Conservation (phyloP, 805 yeast genomes). For the Candida rishiriensis region DNA sequence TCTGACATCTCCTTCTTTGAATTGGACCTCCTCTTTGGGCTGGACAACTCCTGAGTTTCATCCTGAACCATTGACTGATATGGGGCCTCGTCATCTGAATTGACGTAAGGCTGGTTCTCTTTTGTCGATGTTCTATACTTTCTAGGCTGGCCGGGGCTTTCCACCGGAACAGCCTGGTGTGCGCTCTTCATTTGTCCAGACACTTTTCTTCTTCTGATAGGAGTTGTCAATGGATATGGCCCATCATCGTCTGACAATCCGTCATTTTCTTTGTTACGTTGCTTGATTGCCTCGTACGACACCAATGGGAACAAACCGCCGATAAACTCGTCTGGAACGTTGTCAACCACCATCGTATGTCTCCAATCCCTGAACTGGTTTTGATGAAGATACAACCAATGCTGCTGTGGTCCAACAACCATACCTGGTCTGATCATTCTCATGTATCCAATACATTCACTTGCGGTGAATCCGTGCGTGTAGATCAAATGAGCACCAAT, state of each 20-base stretch:
- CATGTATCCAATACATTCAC: conserved; percentile 94
- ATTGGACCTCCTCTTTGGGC: conserved; percentile 17
- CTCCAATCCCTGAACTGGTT: conserved; percentile 96
- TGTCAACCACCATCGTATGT: conserved; percentile 79
- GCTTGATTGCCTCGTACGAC: conserved; percentile 56
- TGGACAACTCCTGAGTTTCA: conserved; percentile 18
- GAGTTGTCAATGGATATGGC: conserved; percentile 54
- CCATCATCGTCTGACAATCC: conserved; percentile 24
- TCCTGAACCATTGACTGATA: conserved; percentile 17
- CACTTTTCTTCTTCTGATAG: conserved; percentile 65
- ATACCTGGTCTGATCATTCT: conserved; percentile 96
- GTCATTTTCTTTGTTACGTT: conserved; percentile 35
- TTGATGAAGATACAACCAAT: conserved; percentile 95
- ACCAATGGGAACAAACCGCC: conserved; percentile 65
- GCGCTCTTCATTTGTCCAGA: conserved; percentile 63
- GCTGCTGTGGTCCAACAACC: conserved; percentile 99
- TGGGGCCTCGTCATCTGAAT: conserved; percentile 33
- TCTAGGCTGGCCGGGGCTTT: conserved; percentile 97
- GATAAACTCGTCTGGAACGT: conserved; percentile 57
- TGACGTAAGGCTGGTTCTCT: conserved; percentile 28
- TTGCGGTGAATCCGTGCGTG: conserved; percentile 95
- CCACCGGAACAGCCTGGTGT: conserved; percentile 78
- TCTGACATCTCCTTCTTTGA: conserved; percentile 14
- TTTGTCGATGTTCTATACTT: conserved; percentile 44
- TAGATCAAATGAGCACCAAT: conserved; percentile 96